phyloP scores from a whole-genome alignment of 2,329 filamentous ascomycete genomes.

The Penicillium sp. region DNA sequence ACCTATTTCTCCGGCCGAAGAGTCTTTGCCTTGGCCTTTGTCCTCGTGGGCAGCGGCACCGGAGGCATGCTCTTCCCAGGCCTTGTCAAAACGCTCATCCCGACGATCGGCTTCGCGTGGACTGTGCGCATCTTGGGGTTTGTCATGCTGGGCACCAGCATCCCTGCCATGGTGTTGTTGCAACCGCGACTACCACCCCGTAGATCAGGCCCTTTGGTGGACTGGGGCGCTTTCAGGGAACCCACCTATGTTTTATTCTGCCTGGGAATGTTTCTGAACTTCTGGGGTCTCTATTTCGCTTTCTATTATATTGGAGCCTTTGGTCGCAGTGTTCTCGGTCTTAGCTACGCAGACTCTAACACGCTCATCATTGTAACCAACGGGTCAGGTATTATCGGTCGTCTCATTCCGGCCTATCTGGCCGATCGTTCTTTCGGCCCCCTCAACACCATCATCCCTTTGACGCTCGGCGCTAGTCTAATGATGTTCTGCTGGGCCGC shows the following conservation, averaged over 20 bases:
- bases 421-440: constrained; percentile 60
- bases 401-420: constrained; percentile 57
- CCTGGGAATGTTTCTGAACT: constrained; percentile 21
- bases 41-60: constrained; percentile 3
- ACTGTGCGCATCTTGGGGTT: constrained; percentile 41
- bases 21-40: constrained; percentile 8
- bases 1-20: constrained; percentile 16
- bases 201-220: constrained; percentile 11
- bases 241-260: constrained; percentile 45
- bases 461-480: constrained; percentile 50
- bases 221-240: constrained; percentile 16
- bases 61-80: constrained; percentile 12
- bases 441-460: constrained; percentile 61
- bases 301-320: constrained; percentile 64
- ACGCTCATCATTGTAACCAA: constrained; percentile 63
- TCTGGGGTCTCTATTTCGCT: constrained; percentile 49
- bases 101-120: constrained; percentile 11
- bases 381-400: constrained; percentile 59
- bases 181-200: constrained; percentile 12
- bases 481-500: constrained; percentile 62
- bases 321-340: constrained; percentile 46
- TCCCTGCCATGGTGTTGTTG: constrained; percentile 11
- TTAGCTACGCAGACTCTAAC: constrained; percentile 52
- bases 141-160: constrained; percentile 17
- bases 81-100: constrained; percentile 8